Evolutionary conservation across 495 filamentous ascomycete species (phyloP).

Genomic region (Penicillium ochrochloron): DNA sequence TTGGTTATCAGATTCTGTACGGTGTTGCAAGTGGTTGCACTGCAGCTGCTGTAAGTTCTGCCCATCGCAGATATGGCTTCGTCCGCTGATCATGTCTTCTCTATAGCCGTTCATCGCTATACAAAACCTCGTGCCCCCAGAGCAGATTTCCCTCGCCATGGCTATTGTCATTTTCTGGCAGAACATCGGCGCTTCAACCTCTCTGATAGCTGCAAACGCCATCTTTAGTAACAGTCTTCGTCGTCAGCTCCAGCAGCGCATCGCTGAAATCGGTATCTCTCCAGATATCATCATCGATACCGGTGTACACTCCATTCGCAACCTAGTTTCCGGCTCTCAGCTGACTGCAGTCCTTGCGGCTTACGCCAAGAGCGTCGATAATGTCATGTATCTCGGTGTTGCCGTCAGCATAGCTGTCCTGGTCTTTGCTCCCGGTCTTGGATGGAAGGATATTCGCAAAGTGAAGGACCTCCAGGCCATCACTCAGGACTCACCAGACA

Average conservation of each 20-base stretch:
- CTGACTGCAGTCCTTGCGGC: slow-evolving; percentile 58
- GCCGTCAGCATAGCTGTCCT: slow-evolving; percentile 16
- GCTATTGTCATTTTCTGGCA: slow-evolving; percentile 64
- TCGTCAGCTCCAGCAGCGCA: slow-evolving; percentile 46
- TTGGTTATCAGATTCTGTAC: slow-evolving; percentile 69
- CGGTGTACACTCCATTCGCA: slow-evolving; percentile 56
- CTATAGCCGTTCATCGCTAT: slow-evolving; percentile 58
- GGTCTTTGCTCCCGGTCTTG: slow-evolving; percentile 26
- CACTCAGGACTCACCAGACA: not conserved
- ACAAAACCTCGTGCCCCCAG: slow-evolving; percentile 61
- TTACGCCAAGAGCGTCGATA: slow-evolving; percentile 56
- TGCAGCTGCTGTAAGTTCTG: slow-evolving; percentile 37
- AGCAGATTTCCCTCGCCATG: slow-evolving; percentile 64
- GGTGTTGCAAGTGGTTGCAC: slow-evolving; percentile 52
- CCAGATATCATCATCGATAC: slow-evolving; percentile 43
- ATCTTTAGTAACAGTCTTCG: slow-evolving; percentile 69
- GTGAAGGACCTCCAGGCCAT: not conserved
- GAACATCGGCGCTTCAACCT: slow-evolving; percentile 65
- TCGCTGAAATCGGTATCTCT: slow-evolving; percentile 41
- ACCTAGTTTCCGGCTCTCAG: slow-evolving; percentile 42
- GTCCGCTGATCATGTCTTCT: not conserved
- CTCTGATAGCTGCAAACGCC: slow-evolving; percentile 68
- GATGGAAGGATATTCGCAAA: slow-evolving; percentile 33
- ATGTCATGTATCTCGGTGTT: slow-evolving; percentile 26
- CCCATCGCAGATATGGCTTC: slow-evolving; percentile 1